Evolutionary conservation across 2,329 filamentous ascomycete species (phyloP), one percentile per base, ranked within the genome.

Genomic region (Aspergillus tubingensis): DNA sequence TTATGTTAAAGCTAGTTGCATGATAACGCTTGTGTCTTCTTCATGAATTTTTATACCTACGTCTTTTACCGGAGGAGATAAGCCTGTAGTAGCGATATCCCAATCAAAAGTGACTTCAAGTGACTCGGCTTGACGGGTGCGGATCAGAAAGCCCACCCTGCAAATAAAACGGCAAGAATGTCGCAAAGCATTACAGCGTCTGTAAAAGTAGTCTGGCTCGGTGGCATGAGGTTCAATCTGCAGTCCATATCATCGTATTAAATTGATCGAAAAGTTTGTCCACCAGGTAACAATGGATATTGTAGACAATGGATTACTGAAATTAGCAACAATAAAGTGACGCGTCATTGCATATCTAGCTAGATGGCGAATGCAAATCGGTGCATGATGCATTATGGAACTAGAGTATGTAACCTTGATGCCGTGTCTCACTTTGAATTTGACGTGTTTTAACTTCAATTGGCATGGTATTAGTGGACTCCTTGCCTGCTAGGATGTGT

Each of bases 41-140:
- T 54, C 44, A 58, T 44, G 36, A 60, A 60, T 49, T 41, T 58
- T 59, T 25, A 61, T 63, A 58, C 39, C 53, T 61, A 59, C 25
- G 36, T 38, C 43, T 27, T 25, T 38, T 36, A 59, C 30, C n/a
- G 25, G 30, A 30, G 27, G 23, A 55, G 41, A 32, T 30, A 50
- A 27, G 53, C 53, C 53, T 47, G 53, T 44, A 55, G 43, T 55
- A 55, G 53, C 53, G 53, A 55, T 55, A 55, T 55, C 39, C 53
- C 53, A 47, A 44, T 55, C 8, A 47, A 55, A 55, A 55, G 53
- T 55, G 53, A 39, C 53, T 55, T 47, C 47, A 50, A 50, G 7
- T 32, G n/a, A 50, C 47, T 30, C 32, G 10, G 5, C 10, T 21
- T 44, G 10, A 13, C 10, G 10, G 19, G 19, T 13, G 19, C 19